Percentiles rank a stretch among this genome's conserved stretches.
These are phyloP conservation scores for Zygnema cylindricum DNA, from an alignment of 139 green algal genomes.

Conservation along the genomic window DNA sequence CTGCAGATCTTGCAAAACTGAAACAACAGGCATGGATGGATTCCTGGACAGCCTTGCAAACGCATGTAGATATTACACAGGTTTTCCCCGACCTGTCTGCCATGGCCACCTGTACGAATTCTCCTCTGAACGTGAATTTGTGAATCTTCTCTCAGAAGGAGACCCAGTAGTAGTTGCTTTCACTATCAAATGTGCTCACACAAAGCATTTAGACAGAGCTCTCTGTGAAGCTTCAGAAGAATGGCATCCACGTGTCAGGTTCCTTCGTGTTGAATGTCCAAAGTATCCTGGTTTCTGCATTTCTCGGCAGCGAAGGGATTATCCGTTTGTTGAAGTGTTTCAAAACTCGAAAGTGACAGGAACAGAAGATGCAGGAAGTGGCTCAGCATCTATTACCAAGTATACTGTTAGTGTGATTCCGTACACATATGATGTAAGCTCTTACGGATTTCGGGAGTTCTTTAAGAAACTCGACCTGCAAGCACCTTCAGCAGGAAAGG, in stretches of 20 bases:
- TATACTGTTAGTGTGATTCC: slow-evolving; percentile 54
- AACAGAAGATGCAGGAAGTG: background rate
- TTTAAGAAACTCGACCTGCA: slow-evolving; percentile 51
- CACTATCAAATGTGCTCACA: slow-evolving; percentile 49
- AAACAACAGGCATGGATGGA: background rate
- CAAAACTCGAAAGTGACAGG: slow-evolving; percentile 34
- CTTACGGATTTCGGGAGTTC: slow-evolving; percentile 58
- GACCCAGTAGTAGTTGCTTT: slow-evolving; percentile 54
- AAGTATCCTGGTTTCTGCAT: slow-evolving; percentile 63
- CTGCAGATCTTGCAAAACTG: no score
- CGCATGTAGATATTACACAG: slow-evolving; percentile 36
- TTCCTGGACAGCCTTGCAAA: background rate
- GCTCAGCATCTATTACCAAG: background rate
- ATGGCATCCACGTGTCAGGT: slow-evolving; percentile 40
- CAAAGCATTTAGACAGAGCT: slow-evolving; percentile 9
- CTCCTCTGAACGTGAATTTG: slow-evolving; percentile 50
- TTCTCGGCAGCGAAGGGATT: slow-evolving; percentile 49
- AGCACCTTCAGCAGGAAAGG: no score
- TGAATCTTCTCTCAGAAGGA: slow-evolving; percentile 47
- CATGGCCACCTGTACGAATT: slow-evolving; percentile 39
- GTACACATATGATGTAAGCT: slow-evolving; percentile 56
- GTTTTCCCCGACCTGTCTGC: background rate
- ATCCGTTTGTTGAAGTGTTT: slow-evolving; percentile 58
- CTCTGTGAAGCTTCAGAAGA: slow-evolving; percentile 38
- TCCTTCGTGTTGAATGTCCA: slow-evolving; percentile 50